Percentiles rank a stretch among this genome's conserved stretches.
Evolutionary conservation across 1,284 basidiomycete species (phyloP).

Genomic region (Ustanciosporium gigantosporum): DNA sequence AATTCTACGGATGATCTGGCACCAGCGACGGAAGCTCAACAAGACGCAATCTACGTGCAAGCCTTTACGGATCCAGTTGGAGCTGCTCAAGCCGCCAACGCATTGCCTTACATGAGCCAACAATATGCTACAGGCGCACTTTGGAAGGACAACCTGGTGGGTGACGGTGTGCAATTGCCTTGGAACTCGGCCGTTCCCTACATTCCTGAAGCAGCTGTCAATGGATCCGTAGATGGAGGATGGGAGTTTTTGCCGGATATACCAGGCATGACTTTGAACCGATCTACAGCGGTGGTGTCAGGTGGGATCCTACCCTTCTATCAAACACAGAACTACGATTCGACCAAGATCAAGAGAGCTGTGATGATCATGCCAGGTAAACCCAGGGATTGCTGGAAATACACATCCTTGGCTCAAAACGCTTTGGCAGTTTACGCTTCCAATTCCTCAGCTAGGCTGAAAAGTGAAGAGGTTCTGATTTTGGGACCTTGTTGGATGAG

Average conservation of each 20-base stretch:
- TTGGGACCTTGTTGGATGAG: conserved; percentile 52
- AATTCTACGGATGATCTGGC: too few species aligned
- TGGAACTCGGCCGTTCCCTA: conserved; percentile 43
- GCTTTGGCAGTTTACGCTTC: conserved; percentile 27
- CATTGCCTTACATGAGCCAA: conserved; percentile 29
- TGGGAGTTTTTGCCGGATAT: conserved; percentile 44
- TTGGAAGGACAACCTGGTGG: conserved; percentile 20
- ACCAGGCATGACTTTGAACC: conserved; percentile 45
- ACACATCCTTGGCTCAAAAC: conserved; percentile 48
- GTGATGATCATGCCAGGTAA: conserved; percentile 56
- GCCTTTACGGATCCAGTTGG: conserved; percentile 44
- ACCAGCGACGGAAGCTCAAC: conserved; percentile 8
- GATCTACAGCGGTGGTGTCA: conserved; percentile 19
- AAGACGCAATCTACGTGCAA: conserved; percentile 24
- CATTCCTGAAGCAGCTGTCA: conserved; percentile 29
- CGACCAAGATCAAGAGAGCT: conserved; percentile 43
- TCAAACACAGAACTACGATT: conserved; percentile 29
- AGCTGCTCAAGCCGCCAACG: conserved; percentile 42
- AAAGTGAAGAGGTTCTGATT: conserved; percentile 39
- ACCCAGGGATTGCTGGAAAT: conserved; percentile 55
- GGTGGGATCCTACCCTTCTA: conserved; percentile 50
- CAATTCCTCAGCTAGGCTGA: neutral
- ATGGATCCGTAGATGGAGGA: conserved; percentile 62
- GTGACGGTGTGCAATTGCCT: conserved; percentile 35
- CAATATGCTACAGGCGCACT: conserved; percentile 22